Evolutionary conservation across 768 basidiomycete species (phyloP), one percentile per base, ranked within the genome.

Genomic region (Hysterangium stoloniferum): DNA sequence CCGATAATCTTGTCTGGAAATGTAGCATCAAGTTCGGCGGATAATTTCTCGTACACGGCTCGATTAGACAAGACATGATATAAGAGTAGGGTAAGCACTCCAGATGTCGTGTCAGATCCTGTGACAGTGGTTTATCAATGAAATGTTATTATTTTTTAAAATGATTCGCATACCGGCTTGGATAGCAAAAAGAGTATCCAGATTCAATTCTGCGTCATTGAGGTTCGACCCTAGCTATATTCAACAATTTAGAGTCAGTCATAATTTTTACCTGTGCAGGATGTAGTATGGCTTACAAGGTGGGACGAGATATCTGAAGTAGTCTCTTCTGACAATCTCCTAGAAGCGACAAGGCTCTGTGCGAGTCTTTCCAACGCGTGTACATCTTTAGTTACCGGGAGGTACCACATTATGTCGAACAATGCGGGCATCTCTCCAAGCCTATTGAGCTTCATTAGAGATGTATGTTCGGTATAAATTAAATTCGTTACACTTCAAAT

Each of bases 41-140:
- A 53, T 3, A 70, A 59, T n/a, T 43, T 47, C 12, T 54, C 29
- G 47, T 63, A 64, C 22, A 46, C 52, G 8, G 37, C 25, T 9
- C 38, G 57, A 22, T 62, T 44, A 13, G 53, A 24, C 9, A 69
- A 52, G 13, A 68, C 43, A 48, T 56, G 59, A 54, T 53, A 67
- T 29, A 66, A 48, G 11, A 59, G 34, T 42, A 62, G 32, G 20
- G 57, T 52, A 8, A 64, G 28, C 2, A 57, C 54, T 15, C 52
- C 56, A 0, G 64, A 54, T 1, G 61, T 62, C 22, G 58, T 66
- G 51, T 69, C 65, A 4, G 64, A 62, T 6, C 67, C 66, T 65
- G 20, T 9, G 37, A 61, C 54, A 27, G 61, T 58, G 2, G n/a
- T n/a, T n/a, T n/a, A n/a, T 58, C 61, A 15, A 62, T 28, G 19